These are phyloP conservation scores for Oidium heveae DNA, from an alignment of 2,329 filamentous ascomycete species.

Conservation along the genomic window DNA sequence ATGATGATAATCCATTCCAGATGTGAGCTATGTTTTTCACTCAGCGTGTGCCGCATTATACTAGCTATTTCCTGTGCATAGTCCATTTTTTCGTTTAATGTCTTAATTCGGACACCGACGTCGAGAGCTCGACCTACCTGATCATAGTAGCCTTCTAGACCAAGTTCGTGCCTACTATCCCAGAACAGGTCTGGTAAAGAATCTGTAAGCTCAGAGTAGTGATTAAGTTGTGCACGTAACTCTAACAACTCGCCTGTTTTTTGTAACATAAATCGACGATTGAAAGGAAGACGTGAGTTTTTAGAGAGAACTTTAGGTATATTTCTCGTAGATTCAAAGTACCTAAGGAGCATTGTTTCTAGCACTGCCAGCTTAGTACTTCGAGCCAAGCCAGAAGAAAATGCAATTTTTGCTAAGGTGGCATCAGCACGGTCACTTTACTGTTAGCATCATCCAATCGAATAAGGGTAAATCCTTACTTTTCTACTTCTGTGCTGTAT, in stretches of 20 bases:
- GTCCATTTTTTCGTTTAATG: conserved; percentile 90
- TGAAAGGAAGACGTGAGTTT: conserved; percentile 36
- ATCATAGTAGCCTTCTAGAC: conserved; percentile 84
- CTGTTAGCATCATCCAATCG: conserved; percentile 1
- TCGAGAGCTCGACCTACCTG: conserved; percentile 76
- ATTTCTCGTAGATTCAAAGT: conserved; percentile 63
- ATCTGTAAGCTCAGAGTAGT: conserved; percentile 92
- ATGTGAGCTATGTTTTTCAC: conserved; percentile 67
- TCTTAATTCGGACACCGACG: conserved; percentile 71
- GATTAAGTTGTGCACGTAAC: conserved; percentile 76
- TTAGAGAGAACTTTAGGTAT: conserved; percentile 58
- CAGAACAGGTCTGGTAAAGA: conserved; percentile 90
- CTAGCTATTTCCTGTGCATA: conserved; percentile 89
- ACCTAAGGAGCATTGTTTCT: conserved; percentile 56
- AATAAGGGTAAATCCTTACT: conserved; percentile 2
- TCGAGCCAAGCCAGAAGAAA: conserved; percentile 77
- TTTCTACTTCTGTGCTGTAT: conserved; percentile 16
- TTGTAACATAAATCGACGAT: conserved; percentile 57
- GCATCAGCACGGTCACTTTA: conserved; percentile 20
- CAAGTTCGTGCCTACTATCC: conserved; percentile 72
- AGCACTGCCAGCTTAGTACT: conserved; percentile 86
- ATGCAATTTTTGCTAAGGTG: conserved; percentile 81
- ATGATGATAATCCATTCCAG: conserved; percentile 93
- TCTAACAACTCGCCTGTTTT: conserved; percentile 84
- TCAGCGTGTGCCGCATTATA: conserved; percentile 66